Evolutionary conservation across 1,284 basidiomycete genomes (phyloP).

Genomic region (Fomitiporia mediterranea): DNA sequence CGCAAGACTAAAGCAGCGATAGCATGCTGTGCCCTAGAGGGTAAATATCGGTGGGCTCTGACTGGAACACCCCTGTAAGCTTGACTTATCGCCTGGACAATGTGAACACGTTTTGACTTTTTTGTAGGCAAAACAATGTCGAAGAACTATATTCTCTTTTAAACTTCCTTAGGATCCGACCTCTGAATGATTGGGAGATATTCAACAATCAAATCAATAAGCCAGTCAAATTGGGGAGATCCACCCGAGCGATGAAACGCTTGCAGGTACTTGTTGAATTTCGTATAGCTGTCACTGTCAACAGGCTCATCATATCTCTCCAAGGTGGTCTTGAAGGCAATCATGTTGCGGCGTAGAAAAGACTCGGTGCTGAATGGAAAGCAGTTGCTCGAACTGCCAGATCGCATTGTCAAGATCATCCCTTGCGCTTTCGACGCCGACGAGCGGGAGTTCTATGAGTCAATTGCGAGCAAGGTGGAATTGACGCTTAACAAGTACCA

Average conservation of each 20-base stretch:
- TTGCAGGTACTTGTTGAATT: slow-evolving; percentile 53
- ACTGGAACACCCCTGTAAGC: slow-evolving; percentile 87
- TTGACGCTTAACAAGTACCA: slow-evolving; percentile 71
- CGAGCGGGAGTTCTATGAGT: slow-evolving; percentile 81
- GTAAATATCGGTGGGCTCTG: slow-evolving; percentile 85
- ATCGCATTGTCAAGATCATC: slow-evolving; percentile 68
- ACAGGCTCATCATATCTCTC: slow-evolving; percentile 15
- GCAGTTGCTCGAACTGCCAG: slow-evolving; percentile 80
- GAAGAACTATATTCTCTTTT: slow-evolving; percentile 88
- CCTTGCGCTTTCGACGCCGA: slow-evolving; percentile 67
- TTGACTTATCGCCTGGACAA: neutral
- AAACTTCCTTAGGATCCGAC: slow-evolving; percentile 83
- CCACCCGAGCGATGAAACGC: slow-evolving; percentile 76
- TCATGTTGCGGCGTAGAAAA: slow-evolving; percentile 92
- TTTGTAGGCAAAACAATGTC: slow-evolving; percentile 73
- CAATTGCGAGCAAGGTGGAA: slow-evolving; percentile 72
- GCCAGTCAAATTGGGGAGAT: slow-evolving; percentile 71
- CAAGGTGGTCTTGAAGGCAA: slow-evolving; percentile 79
- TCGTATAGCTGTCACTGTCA: neutral
- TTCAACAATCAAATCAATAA: slow-evolving; percentile 80
- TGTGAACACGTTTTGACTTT: neutral
- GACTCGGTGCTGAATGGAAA: slow-evolving; percentile 81
- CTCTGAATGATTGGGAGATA: slow-evolving; percentile 73
- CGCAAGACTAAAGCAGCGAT: slow-evolving; percentile 76
- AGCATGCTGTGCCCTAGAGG: slow-evolving; percentile 75